A percentile compares a stretch with the other conserved stretches of the same genome.
These are phyloP conservation scores for Didymella sp. DNA, from an alignment of 2,329 filamentous ascomycete species.

Conservation along the genomic window DNA sequence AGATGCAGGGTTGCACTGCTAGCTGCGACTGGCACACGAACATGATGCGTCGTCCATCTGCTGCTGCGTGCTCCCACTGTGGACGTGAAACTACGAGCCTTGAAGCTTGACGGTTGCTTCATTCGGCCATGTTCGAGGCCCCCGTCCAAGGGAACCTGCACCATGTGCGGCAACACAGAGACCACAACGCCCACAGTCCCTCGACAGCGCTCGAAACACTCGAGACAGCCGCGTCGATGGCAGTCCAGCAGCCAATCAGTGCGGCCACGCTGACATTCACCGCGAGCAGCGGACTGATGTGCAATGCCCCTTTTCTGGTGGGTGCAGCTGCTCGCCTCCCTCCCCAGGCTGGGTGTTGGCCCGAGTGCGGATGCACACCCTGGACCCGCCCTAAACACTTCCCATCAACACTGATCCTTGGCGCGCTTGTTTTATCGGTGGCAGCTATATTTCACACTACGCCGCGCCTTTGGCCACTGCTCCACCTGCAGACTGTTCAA, in stretches of 20 bases:
- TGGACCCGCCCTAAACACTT: constrained; percentile 19
- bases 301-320: constrained; percentile 36
- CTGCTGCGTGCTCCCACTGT: constrained; percentile 15
- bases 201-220: constrained; percentile 18
- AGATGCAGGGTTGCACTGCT: constrained; percentile 27
- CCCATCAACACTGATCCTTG: constrained; percentile 32
- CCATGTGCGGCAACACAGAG: constrained; percentile 17
- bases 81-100: constrained; percentile 10
- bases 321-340: constrained; percentile 17
- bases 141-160: constrained; percentile 17
- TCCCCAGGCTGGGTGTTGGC: constrained; percentile 9
- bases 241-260: constrained; percentile 29
- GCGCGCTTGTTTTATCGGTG: constrained; percentile 33
- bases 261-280: constrained; percentile 25
- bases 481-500: constrained; percentile 19
- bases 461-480: constrained; percentile 26
- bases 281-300: constrained; percentile 8
- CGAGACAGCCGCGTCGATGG: constrained; percentile 8
- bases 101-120: constrained; percentile 19
- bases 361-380: constrained; percentile 17
- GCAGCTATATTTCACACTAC: constrained; percentile 33
- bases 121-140: constrained; percentile 16
- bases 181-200: constrained; percentile 10
- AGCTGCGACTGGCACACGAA: constrained; percentile 20
- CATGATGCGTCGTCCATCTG: constrained; percentile 25